phyloP scores from a whole-genome alignment of 306 rosid species.

The Ormosia emarginata region DNA sequence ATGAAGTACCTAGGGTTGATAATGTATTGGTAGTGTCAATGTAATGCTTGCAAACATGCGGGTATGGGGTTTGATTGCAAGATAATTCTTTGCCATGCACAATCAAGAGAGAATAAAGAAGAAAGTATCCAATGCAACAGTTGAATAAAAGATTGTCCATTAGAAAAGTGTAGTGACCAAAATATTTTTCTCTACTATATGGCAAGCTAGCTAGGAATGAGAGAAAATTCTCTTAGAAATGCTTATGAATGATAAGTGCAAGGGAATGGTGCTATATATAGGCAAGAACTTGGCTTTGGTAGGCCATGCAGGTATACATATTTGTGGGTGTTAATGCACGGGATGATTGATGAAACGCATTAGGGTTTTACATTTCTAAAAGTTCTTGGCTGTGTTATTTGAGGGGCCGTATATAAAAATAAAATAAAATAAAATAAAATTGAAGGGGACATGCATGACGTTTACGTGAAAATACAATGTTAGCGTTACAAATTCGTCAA shows the following conservation, averaged over 20 bases:
- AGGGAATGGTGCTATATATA: slow-evolving; percentile 37
- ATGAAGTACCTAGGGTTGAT: slow-evolving; percentile 27
- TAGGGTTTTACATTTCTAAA: slow-evolving; percentile 12
- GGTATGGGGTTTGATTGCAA: slow-evolving; percentile 78
- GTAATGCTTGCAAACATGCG: slow-evolving; percentile 56
- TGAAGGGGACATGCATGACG: slow-evolving; percentile 27
- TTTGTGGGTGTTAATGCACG: slow-evolving; percentile 9
- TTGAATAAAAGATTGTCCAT: slow-evolving; percentile 42
- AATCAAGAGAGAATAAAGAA: slow-evolving; percentile 10
- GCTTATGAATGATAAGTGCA: slow-evolving; percentile 17
- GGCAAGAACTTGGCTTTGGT: slow-evolving; percentile 27
- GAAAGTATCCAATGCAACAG: slow-evolving; percentile 24
- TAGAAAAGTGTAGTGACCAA: neutral
- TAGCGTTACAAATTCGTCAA: neutral
- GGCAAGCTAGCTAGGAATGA: neutral
- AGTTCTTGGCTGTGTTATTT: neutral
- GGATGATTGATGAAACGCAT: neutral
- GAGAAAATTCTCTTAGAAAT: slow-evolving; percentile 3
- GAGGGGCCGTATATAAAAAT: neutral
- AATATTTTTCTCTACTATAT: neutral
- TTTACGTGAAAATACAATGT: neutral
- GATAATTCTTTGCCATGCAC: slow-evolving; percentile 40
- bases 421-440: too few relatives aligned
- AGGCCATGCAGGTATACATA: slow-evolving; percentile 7
- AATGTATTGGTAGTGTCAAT: slow-evolving; percentile 23